phyloP scores from a whole-genome alignment of 306 rosid species.

The Castanopsis chinensis region DNA sequence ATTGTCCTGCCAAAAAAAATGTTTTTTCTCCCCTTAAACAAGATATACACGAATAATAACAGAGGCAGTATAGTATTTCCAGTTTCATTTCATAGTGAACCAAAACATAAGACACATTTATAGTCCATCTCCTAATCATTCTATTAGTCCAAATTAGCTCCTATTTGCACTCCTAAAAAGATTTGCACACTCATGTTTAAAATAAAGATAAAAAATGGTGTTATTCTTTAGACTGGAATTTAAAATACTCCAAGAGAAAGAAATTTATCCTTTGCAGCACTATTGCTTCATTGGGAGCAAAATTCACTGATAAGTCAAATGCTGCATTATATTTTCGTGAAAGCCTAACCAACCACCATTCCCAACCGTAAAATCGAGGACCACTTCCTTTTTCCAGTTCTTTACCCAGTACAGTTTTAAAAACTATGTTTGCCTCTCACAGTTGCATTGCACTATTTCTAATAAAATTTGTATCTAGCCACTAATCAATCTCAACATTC shows the following conservation, averaged over 20 bases:
- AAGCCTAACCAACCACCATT: background rate
- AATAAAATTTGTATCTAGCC: background rate
- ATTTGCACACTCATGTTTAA: background rate
- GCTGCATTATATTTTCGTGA: background rate
- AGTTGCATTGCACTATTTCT: background rate
- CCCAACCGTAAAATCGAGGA: no score
- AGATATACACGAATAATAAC: background rate
- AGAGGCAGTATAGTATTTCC: background rate
- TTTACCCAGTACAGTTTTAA: no score
- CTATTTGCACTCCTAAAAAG: background rate
- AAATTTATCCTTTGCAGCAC: background rate
- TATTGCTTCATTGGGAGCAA: background rate
- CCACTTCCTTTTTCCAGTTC: no score
- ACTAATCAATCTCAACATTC: background rate
- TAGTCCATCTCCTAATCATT: background rate
- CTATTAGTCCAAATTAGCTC: background rate
- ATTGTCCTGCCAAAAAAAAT: conserved; percentile 61
- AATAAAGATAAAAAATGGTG: background rate
- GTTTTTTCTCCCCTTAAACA: background rate
- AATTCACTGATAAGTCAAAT: background rate
- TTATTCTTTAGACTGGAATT: background rate
- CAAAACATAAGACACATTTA: background rate
- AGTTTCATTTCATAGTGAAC: background rate
- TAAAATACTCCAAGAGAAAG: background rate
- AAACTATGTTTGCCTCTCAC: background rate